phyloP scores from a whole-genome alignment of 2,329 filamentous ascomycete genomes.

The Ascochyta viciae-villosae region DNA sequence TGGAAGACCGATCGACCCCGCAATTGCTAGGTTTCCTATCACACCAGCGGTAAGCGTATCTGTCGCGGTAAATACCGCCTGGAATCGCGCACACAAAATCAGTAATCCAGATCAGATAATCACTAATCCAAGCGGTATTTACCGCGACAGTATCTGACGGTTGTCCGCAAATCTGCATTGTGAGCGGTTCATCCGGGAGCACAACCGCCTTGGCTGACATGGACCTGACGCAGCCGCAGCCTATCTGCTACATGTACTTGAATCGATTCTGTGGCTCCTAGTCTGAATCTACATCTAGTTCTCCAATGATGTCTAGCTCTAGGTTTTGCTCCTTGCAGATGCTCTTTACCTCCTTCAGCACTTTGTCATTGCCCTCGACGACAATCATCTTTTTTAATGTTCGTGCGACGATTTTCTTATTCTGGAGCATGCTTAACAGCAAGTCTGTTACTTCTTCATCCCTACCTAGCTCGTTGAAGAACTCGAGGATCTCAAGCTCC shows the following conservation, averaged over 20 bases:
- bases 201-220: background rate
- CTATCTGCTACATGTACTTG: background rate
- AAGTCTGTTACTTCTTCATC: slow-evolving; percentile 42
- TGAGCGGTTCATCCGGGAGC: background rate
- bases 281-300: slow-evolving; percentile 21
- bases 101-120: no score
- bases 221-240: background rate
- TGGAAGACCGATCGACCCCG: slow-evolving; percentile 4
- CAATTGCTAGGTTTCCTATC: background rate
- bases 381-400: slow-evolving; percentile 35
- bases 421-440: slow-evolving; percentile 35
- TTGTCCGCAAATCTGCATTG: background rate
- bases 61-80: no score
- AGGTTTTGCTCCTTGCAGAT: slow-evolving; percentile 30
- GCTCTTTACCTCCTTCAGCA: slow-evolving; percentile 33
- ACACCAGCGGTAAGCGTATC: background rate
- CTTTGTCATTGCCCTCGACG: slow-evolving; percentile 33
- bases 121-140: no score
- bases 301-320: slow-evolving; percentile 59
- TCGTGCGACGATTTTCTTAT: slow-evolving; percentile 34
- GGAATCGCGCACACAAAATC: no score
- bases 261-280: background rate
- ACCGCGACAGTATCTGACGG: background rate
- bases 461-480: slow-evolving; percentile 42
- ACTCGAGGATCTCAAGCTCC: slow-evolving; percentile 36